Conservation (phyloP, 2,329 filamentous ascomycete species). For the Elsinoe necatrix region DNA sequence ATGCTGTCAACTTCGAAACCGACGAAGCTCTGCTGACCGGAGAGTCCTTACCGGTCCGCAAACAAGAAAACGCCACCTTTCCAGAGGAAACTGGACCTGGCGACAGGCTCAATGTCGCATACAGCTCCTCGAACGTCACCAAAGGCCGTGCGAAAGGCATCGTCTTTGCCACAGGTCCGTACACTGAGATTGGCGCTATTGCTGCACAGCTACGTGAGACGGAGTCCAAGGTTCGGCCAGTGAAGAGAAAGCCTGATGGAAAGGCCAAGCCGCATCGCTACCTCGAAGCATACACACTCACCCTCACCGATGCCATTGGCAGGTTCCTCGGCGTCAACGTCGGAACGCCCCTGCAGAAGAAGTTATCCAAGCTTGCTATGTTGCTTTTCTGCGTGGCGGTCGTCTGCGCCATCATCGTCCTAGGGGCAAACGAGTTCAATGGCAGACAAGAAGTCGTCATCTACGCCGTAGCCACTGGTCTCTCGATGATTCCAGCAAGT, state of each 20-base stretch:
- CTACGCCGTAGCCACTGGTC: conserved; percentile 53
- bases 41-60: conserved; percentile 49
- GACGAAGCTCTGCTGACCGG: conserved; percentile 66
- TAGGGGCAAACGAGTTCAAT: conserved; percentile 51
- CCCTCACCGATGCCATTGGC: conserved; percentile 50
- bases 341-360: conserved; percentile 72
- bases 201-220: conserved; percentile 54
- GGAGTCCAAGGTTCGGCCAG: conserved; percentile 29
- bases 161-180: conserved; percentile 51
- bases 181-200: conserved; percentile 60
- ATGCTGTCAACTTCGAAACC: conserved; percentile 54
- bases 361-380: conserved; percentile 72
- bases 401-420: conserved; percentile 56
- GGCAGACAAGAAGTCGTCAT: conserved; percentile 53
- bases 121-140: conserved; percentile 55
- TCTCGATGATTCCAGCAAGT: conserved; percentile 54
- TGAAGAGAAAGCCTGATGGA: conserved; percentile 34
- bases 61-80: conserved; percentile 24
- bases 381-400: conserved; percentile 64
- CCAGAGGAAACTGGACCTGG: conserved; percentile 45
- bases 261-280: conserved; percentile 28
- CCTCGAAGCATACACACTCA: conserved; percentile 45
- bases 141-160: conserved; percentile 55
- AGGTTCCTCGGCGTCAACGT: conserved; percentile 58
- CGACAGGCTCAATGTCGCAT: conserved; percentile 56